Evolutionary conservation across 148 eudicot genomes (phyloP), one percentile per base, ranked within the genome.

Genomic region (Vaccinium myrtillus): DNA sequence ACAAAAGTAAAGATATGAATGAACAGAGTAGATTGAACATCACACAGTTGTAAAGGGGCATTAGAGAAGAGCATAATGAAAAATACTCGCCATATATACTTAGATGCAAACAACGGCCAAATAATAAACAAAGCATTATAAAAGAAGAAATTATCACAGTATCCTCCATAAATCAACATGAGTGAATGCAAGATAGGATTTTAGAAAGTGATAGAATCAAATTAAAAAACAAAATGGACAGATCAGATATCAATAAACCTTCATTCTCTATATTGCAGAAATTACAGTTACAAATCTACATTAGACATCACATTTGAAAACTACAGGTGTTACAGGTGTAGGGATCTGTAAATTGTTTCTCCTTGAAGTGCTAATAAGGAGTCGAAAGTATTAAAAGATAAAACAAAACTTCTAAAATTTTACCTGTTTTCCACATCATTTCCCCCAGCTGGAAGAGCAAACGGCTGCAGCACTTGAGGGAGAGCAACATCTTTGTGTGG

Each of bases 401-500:
- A 32, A 32, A 32, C 0, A 32, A 2, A 32, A 32, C 36, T 32
- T 32, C 0, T 43, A 43, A 43, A 43, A 43, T 43, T 43, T 43
- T 43, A 93, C 99, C 99, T 94, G 86, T 94, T 94, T 65, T 88
- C 94, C 16, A 91, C 71, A 80, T 95, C 98, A 85, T 96, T 94
- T 86, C 98, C 99, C 78, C 99, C 99, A 82, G 94, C 93, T 50
- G 98, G 96, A 87, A 96, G 98, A 76, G 96, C 97, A 90, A 95
- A 96, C 6, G 98, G 99, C 90, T 96, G 99, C 77, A 95, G 86
- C 65, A 95, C 93, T 96, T 95, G 99, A 65, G 99, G 99, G 82
- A 95, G 92, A 83, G 98, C 98, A 88, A 96, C 92, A 85, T 96
- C 99, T 84, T 95, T 96, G 88, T 96, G 98, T 61, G 99, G 99